Conservation (phyloP, 306 rosid species). For the Medicago ruthenica region DNA sequence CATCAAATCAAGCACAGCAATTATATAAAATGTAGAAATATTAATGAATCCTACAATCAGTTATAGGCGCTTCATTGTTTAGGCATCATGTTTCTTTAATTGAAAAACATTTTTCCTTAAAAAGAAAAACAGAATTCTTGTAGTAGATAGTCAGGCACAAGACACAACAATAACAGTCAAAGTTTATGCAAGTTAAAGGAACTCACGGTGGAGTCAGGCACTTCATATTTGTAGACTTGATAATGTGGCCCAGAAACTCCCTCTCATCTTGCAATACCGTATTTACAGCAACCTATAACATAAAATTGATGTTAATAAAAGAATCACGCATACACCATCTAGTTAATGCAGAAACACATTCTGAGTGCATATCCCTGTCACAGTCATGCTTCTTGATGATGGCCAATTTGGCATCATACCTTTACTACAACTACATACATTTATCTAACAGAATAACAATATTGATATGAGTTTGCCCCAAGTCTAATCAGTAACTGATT, state of each 20-base stretch:
- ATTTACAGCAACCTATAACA: slow-evolving; percentile 81
- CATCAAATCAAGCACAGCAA: not conserved
- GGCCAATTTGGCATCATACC: slow-evolving; percentile 8
- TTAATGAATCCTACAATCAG: not conserved
- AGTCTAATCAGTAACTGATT: slow-evolving; percentile 1
- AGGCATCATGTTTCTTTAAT: not conserved
- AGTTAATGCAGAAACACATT: slow-evolving; percentile 13
- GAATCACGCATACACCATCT: slow-evolving; percentile 34
- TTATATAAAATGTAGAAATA: slow-evolving; percentile 13
- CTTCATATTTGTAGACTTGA: slow-evolving; percentile 89
- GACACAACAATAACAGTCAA: not conserved
- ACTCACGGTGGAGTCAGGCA: slow-evolving; percentile 90
- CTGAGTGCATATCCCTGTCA: slow-evolving; percentile 12
- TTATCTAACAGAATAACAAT: not conserved
- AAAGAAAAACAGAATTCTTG: not conserved
- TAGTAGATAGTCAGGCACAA: not conserved
- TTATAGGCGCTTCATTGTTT: not conserved
- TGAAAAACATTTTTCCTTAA: not conserved
- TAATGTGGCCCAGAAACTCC: slow-evolving; percentile 78
- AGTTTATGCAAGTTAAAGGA: slow-evolving; percentile 27
- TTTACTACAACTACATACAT: not conserved
- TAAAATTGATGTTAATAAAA: slow-evolving; percentile 30
- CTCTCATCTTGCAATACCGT: slow-evolving; percentile 83
- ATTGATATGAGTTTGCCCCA: not conserved
- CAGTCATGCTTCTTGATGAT: not conserved